A percentile compares a stretch with the other conserved stretches of the same genome.
These are phyloP conservation scores for Colletotrichum salicis DNA, from an alignment of 2,329 filamentous ascomycete genomes.

Conservation along the genomic window DNA sequence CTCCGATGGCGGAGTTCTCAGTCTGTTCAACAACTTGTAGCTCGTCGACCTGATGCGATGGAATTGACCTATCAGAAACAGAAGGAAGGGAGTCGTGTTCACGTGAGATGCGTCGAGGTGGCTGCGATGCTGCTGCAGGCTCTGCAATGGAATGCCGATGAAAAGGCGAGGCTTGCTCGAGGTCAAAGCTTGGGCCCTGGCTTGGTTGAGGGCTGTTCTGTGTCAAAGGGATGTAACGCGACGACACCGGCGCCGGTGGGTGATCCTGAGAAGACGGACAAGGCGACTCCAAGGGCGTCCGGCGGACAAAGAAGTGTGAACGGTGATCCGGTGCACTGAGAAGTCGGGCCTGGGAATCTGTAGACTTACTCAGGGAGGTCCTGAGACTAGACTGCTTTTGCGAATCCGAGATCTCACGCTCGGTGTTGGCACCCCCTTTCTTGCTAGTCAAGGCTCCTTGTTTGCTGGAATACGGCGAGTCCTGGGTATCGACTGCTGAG, in stretches of 20 bases:
- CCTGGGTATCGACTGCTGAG: slow-evolving; percentile 14
- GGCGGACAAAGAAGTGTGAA: slow-evolving; percentile 5
- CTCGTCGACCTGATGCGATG: slow-evolving; percentile 27
- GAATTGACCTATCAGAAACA: slow-evolving; percentile 15
- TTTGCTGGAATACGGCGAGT: not conserved
- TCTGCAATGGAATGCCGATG: not conserved
- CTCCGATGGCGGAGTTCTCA: not conserved
- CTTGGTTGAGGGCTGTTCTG: not conserved
- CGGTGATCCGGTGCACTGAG: not conserved
- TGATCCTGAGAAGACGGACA: not conserved
- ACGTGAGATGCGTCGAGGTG: not conserved
- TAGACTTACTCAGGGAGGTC: slow-evolving; percentile 22
- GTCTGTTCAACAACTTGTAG: not conserved
- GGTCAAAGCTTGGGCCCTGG: not conserved
- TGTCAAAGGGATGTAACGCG: not conserved
- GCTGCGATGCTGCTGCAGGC: not conserved
- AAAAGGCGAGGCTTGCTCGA: not conserved
- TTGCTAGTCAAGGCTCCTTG: not conserved
- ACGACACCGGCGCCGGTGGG: not conserved
- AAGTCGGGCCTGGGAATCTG: slow-evolving; percentile 8
- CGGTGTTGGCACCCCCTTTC: not conserved
- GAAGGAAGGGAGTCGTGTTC: slow-evolving; percentile 9
- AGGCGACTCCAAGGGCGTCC: not conserved
- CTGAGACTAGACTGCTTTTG: slow-evolving; percentile 32
- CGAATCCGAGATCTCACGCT: slow-evolving; percentile 30